phyloP scores from a whole-genome alignment of 495 filamentous ascomycete species.

The Hypoxylon fuscum region DNA sequence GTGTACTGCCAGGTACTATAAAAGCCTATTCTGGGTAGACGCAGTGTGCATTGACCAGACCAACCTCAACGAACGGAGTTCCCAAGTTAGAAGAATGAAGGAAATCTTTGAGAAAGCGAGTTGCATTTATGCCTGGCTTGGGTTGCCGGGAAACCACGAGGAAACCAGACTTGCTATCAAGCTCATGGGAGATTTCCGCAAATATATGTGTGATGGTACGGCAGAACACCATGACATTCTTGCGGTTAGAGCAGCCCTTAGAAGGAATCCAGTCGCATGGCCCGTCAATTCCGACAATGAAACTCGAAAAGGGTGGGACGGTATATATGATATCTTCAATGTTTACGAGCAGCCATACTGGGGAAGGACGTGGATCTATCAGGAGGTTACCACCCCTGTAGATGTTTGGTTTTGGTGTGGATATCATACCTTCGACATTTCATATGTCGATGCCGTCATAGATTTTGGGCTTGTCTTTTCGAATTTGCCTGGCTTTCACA shows the following conservation, averaged over 20 bases:
- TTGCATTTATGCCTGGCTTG: background rate
- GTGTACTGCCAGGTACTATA: background rate
- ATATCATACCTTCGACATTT: background rate
- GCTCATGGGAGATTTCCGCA: background rate
- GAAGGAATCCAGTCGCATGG: background rate
- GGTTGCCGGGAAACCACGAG: background rate
- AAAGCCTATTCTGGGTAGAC: constrained; percentile 21
- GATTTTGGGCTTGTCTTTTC: background rate
- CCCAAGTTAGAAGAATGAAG: constrained; percentile 20
- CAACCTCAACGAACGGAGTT: constrained; percentile 10
- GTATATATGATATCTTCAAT: background rate
- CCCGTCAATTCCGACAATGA: background rate
- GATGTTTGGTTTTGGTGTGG: background rate
- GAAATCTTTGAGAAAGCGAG: constrained; percentile 14
- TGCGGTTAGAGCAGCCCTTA: background rate
- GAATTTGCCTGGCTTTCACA: background rate
- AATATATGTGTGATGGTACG: background rate
- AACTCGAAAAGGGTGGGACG: background rate
- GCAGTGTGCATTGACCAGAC: constrained; percentile 29
- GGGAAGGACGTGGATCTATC: background rate
- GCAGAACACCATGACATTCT: background rate
- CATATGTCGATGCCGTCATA: background rate
- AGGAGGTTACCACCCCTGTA: background rate
- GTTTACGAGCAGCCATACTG: background rate
- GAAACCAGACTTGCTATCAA: background rate